Conservation (phyloP, 2,329 filamentous ascomycete genomes). For the Penicillium sp. region DNA sequence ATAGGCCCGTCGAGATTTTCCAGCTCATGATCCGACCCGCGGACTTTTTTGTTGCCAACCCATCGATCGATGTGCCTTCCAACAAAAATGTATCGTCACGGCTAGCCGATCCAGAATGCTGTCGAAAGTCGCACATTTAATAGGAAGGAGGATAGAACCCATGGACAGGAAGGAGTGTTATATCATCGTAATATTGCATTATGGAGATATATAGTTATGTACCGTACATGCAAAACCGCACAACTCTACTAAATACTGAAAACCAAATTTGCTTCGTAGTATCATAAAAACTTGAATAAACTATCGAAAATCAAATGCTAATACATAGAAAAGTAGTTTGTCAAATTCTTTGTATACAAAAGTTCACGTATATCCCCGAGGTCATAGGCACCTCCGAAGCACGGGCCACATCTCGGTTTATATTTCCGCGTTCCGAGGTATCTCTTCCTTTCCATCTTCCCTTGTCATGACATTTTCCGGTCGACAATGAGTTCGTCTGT, state of each 20-base stretch:
- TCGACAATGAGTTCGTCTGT: background rate
- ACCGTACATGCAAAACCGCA: too few species aligned
- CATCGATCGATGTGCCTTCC: slow-evolving; percentile 53
- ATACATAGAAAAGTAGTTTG: too few species aligned
- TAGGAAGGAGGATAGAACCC: too few species aligned
- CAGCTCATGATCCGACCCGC: slow-evolving; percentile 47
- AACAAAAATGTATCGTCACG: slow-evolving; percentile 34
- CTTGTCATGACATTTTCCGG: background rate
- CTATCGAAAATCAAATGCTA: too few species aligned
- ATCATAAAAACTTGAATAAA: background rate
- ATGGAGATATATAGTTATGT: too few species aligned
- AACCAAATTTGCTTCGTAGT: too few species aligned
- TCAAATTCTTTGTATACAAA: too few species aligned
- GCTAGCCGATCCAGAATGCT: slow-evolving; percentile 32
- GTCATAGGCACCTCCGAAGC: too few species aligned
- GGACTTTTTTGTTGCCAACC: slow-evolving; percentile 55
- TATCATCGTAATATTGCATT: background rate
- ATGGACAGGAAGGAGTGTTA: background rate
- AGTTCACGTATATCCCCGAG: too few species aligned
- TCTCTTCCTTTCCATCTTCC: background rate
- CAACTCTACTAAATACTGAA: too few species aligned
- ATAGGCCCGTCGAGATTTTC: slow-evolving; percentile 38
- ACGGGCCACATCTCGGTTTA: background rate
- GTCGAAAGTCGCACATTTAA: slow-evolving; percentile 32
- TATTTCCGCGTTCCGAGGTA: slow-evolving; percentile 4